A percentile compares a stretch with the other conserved stretches of the same genome.
phyloP scores from a whole-genome alignment of 768 basidiomycete genomes.

The Suillus fuscotomentosus region DNA sequence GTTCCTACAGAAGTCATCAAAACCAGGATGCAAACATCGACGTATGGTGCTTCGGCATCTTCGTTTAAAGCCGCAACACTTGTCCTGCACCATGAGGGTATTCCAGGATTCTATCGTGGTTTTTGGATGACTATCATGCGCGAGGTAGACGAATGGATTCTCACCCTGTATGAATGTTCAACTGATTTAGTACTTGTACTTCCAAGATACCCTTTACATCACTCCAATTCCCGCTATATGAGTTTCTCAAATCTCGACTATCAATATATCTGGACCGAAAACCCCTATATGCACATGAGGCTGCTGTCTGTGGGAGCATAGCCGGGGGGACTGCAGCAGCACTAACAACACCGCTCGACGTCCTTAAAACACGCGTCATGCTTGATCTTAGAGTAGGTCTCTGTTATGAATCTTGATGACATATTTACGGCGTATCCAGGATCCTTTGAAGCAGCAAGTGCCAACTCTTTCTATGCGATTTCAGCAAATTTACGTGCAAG shows the following conservation, averaged over 20 bases:
- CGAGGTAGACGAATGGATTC: slow-evolving; percentile 40
- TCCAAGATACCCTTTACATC: slow-evolving; percentile 92
- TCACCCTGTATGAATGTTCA: not conserved
- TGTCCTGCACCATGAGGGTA: slow-evolving; percentile 60
- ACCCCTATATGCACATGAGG: slow-evolving; percentile 66
- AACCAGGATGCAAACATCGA: slow-evolving; percentile 85
- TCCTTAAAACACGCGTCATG: slow-evolving; percentile 97
- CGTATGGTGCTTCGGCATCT: slow-evolving; percentile 58
- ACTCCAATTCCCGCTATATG: slow-evolving; percentile 94
- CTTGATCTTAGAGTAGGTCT: slow-evolving; percentile 74
- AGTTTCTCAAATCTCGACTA: slow-evolving; percentile 72
- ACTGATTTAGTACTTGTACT: slow-evolving; percentile 10
- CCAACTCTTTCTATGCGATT: slow-evolving; percentile 61
- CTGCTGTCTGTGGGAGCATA: slow-evolving; percentile 86
- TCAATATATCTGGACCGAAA: slow-evolving; percentile 54
- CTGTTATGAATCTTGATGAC: not conserved
- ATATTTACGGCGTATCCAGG: slow-evolving; percentile 33
- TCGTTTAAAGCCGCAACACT: slow-evolving; percentile 60
- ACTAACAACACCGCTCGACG: slow-evolving; percentile 91
- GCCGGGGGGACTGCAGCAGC: slow-evolving; percentile 91
- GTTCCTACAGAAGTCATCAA: slow-evolving; percentile 98
- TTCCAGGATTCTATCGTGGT: slow-evolving; percentile 84
- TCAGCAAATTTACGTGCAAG: slow-evolving; percentile 61
- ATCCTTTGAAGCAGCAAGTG: slow-evolving; percentile 43
- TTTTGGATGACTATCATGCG: slow-evolving; percentile 77